Evolutionary conservation across 305 asterid genomes (phyloP), one percentile per base, ranked within the genome.

Genomic region (Solanum chacoense): DNA sequence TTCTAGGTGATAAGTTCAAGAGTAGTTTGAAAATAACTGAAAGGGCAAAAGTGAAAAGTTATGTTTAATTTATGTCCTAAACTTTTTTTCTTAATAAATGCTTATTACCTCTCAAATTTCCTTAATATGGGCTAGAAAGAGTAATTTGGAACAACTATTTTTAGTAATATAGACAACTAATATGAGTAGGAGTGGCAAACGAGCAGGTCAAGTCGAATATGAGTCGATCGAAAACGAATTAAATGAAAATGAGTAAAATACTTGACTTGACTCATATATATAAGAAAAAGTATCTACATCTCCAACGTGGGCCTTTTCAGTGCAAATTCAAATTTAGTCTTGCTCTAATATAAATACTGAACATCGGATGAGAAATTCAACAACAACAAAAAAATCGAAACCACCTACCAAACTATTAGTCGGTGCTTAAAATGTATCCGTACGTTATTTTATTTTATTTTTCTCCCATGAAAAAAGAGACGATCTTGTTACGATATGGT

Each of bases 251-350:
- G 45, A 38, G 5, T 42, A 42, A 13, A 45, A 45, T 45, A 45
- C 20, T 13, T 20, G 0, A 45, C 20, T 45, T 45, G 20, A 45
- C 59, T 45, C 59, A 45, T 45, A 45, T 42, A 12, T 45, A 45
- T 22, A 14, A n/a, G 29, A 67, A 11, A n/a, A 67, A 24, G 16
- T 67, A 63, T 2, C 2, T 11, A 24, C 32, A 24, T 0, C 69
- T 20, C 5, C 1, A 8, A 4, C 0, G 10, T 59, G 26, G 0
- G 0, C 7, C 2, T 20, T 59, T 59, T 59, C 4, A 0, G 0
- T 20, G 26, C 11, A 59, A 1, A 20, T 20, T 59, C 11, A 22
- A 22, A 59, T 59, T 59, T 59, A 59, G 0, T 59, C 12, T 20
- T 20, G 6, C 0, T 8, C 3, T 4, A 22, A 59, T 59, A 20